Evolutionary conservation across 1,284 basidiomycete genomes (phyloP).

Genomic region (Phlebopus sp.): DNA sequence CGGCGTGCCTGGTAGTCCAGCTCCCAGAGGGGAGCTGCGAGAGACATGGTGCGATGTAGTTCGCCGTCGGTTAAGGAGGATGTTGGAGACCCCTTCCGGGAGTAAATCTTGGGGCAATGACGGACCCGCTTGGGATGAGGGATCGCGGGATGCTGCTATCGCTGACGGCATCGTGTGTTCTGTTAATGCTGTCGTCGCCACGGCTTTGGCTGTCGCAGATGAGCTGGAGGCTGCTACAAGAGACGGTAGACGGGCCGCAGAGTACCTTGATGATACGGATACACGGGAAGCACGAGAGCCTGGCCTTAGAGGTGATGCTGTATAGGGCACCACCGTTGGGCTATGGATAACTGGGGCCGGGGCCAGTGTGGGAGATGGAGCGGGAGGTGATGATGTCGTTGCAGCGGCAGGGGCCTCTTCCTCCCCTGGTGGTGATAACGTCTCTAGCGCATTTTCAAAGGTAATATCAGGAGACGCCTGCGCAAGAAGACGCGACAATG

Average conservation of each 20-base stretch:
- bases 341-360: constrained; percentile 29
- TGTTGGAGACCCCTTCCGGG: constrained; percentile 52
- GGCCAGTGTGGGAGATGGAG: constrained; percentile 34
- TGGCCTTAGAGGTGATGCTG: constrained; percentile 58
- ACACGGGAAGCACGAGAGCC: constrained; percentile 65
- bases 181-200: constrained; percentile 65
- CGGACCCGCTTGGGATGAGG: constrained; percentile 38
- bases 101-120: constrained; percentile 59
- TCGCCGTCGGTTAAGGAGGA: constrained; percentile 45
- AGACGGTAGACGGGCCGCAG: constrained; percentile 53
- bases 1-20: constrained; percentile 17
- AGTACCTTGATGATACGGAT: constrained; percentile 63
- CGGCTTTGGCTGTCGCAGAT: constrained; percentile 48
- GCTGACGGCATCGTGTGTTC: constrained; percentile 46
- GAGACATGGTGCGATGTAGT: constrained; percentile 57
- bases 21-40: constrained; percentile 44
- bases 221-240: constrained; percentile 47
- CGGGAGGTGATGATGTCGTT: constrained; percentile 35
- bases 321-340: constrained; percentile 29
- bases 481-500: constrained; percentile 69
- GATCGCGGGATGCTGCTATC: constrained; percentile 42
- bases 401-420: constrained; percentile 19
- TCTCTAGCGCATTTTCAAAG: constrained; percentile 28
- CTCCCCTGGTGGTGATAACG: constrained; percentile 24
- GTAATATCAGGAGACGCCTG: constrained; percentile 53